Evolutionary conservation across 1,139 yeast genomes (phyloP), one percentile per base, ranked within the genome.

Genomic region (Candida sp.): DNA sequence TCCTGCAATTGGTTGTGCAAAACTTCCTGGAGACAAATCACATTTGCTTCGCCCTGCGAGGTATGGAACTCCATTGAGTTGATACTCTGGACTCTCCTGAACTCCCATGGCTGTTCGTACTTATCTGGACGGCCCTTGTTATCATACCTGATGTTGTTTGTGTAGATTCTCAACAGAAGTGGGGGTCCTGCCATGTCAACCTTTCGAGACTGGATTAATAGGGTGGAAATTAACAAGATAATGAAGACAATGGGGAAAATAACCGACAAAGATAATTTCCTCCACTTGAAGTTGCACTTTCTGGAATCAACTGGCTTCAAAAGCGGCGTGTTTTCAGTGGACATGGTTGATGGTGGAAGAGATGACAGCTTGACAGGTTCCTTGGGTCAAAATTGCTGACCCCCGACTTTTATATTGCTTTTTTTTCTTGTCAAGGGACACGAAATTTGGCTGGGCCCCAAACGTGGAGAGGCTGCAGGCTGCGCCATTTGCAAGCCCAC

Each of bases 91-190:
- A 68, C 72, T 34, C 85, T 70, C 33, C 58, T 52, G 28, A 51
- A 44, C 39, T 64, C 63, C 88, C 88, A 83, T 3, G 69, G 69
- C 46, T 61, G 59, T 58, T 83, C 87, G 30, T 44, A 37, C 11
- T 55, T 56, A 52, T 66, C 66, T 30, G 67, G 57, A 50, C 65
- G 48, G 48, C 49, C 55, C 31, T 48, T 53, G 50, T 69, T 78
- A 50, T 80, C 86, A 56, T 69, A 79, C 26, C 88, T 67, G 50
- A 83, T 78, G 57, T 83, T 83, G 60, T 83, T 80, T 28, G 84
- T 77, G 60, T 82, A 83, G 3, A 83, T 56, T 37, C 33, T 28
- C 25, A 44, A 44, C 12, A 17, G 6, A 9, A 40, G 33, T 30
- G 43, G 27, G 9, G 34, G 7, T 3, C 22, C 33, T 9, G 9